phyloP scores from a whole-genome alignment of 768 basidiomycete species.

The Suillus subaureus region DNA sequence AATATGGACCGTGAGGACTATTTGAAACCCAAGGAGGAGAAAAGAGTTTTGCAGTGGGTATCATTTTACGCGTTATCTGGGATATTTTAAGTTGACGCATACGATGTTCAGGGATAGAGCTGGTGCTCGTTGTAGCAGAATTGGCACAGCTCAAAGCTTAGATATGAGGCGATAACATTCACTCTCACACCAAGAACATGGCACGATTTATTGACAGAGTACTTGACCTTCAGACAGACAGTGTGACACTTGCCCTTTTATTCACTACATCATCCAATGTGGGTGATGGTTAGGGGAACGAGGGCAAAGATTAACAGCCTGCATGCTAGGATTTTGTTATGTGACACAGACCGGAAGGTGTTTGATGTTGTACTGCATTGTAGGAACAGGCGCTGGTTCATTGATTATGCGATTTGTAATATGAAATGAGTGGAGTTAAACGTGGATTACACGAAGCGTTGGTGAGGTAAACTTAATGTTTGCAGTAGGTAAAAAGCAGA shows the following conservation, averaged over 20 bases:
- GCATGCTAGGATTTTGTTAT: not conserved
- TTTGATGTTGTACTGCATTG: not conserved
- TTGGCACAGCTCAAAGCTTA: constrained; percentile 81
- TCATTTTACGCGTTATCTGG: constrained; percentile 6
- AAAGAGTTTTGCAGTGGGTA: constrained; percentile 85
- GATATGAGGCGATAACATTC: constrained; percentile 6
- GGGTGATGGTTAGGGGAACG: constrained; percentile 80
- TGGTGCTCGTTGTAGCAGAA: constrained; percentile 76
- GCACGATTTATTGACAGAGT: constrained; percentile 12
- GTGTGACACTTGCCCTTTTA: constrained; percentile 49
- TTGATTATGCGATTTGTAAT: not conserved
- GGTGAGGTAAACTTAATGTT: constrained; percentile 2
- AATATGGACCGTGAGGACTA: constrained; percentile 91
- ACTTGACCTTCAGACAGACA: constrained; percentile 19
- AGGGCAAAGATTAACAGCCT: constrained; percentile 62
- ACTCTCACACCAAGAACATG: constrained; percentile 7
- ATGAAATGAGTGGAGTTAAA: constrained; percentile 6
- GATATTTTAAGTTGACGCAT: constrained; percentile 12
- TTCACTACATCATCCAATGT: constrained; percentile 73
- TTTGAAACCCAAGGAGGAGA: constrained; percentile 83
- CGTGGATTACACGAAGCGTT: constrained; percentile 3
- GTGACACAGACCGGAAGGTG: not conserved
- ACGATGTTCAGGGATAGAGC: constrained; percentile 72
- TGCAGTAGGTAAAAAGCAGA: constrained; percentile 2
- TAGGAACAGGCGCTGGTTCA: not conserved